These are phyloP conservation scores for Lepidium didymum DNA, from an alignment of 345 rosid species.

Conservation along the genomic window DNA sequence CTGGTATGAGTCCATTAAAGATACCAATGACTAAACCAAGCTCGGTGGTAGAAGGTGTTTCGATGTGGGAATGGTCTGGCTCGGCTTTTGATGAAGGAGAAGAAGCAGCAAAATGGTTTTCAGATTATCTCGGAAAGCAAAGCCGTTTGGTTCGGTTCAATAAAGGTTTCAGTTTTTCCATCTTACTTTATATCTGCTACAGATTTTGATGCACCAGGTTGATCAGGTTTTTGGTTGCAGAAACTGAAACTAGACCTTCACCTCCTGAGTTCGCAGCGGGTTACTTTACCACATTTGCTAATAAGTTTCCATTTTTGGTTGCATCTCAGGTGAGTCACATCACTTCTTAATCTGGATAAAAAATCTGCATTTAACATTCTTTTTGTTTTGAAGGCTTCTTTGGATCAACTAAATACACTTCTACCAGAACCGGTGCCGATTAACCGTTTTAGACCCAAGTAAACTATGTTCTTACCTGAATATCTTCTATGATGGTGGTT, in stretches of 20 bases:
- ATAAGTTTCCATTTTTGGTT: constrained; percentile 60
- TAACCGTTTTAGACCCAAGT: constrained; percentile 93
- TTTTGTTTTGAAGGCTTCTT: constrained; percentile 55
- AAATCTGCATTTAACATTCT: neutral
- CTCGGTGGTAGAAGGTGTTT: constrained; percentile 46
- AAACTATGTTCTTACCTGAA: neutral
- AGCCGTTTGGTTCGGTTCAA: constrained; percentile 77
- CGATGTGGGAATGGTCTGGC: constrained; percentile 95
- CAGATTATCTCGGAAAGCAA: constrained; percentile 70
- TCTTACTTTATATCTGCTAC: neutral
- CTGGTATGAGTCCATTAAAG: constrained; percentile 64
- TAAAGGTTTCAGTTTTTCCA: constrained; percentile 37
- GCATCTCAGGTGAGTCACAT: constrained; percentile 53
- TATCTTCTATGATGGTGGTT: neutral
- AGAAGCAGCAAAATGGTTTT: constrained; percentile 84
- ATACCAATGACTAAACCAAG: constrained; percentile 46
- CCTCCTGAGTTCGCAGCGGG: constrained; percentile 65
- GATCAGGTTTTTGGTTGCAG: constrained; percentile 27
- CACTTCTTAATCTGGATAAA: neutral
- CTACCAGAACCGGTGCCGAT: constrained; percentile 75
- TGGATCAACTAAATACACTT: constrained; percentile 61
- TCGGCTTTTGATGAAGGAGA: constrained; percentile 85
- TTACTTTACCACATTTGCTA: constrained; percentile 58
- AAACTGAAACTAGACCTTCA: constrained; percentile 59
- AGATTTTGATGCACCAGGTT: neutral